phyloP scores from a whole-genome alignment of 208 protist genomes.

The Leishmania turanica region DNA sequence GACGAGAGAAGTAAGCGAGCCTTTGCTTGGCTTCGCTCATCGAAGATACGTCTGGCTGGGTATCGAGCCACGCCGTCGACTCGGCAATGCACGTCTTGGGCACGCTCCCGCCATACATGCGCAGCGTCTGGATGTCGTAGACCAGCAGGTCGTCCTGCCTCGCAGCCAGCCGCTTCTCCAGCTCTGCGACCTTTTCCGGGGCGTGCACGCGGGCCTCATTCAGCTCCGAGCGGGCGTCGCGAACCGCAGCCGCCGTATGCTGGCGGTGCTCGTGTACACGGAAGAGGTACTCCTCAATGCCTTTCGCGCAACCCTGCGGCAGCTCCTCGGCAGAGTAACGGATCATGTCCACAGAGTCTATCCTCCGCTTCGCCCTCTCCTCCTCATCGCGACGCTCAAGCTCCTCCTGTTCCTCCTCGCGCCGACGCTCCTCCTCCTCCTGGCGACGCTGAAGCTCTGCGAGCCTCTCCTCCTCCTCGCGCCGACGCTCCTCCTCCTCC shows the following conservation, averaged over 20 bases:
- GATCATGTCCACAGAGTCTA: conserved; percentile 26
- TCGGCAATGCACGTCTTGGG: conserved; percentile 53
- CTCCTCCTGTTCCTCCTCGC: conserved; percentile 3
- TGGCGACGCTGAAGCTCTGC: conserved; percentile 4
- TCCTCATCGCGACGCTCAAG: background rate
- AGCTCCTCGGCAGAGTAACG: conserved; percentile 27
- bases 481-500: conserved; percentile 11
- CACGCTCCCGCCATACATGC: conserved; percentile 37
- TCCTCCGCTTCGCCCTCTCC: conserved; percentile 19
- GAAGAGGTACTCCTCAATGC: conserved; percentile 41
- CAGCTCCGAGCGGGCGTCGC: conserved; percentile 39
- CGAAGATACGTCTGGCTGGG: conserved; percentile 3
- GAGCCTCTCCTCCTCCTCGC: background rate
- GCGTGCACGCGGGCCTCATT: conserved; percentile 53
- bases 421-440: background rate
- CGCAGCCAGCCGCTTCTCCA: conserved; percentile 23
- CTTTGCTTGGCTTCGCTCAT: conserved; percentile 24
- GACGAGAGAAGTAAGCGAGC: conserved; percentile 27
- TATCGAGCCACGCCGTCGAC: conserved; percentile 22
- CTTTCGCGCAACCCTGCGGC: conserved; percentile 31
- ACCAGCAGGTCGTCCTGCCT: conserved; percentile 23
- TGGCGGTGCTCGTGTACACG: conserved; percentile 35
- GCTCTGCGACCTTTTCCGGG: conserved; percentile 11
- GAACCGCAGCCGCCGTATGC: conserved; percentile 14
- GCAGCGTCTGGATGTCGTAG: conserved; percentile 32